A percentile compares a stretch with the other conserved stretches of the same genome.
phyloP scores from a whole-genome alignment of 2,329 filamentous ascomycete species.

The Fusarium metavorans region DNA sequence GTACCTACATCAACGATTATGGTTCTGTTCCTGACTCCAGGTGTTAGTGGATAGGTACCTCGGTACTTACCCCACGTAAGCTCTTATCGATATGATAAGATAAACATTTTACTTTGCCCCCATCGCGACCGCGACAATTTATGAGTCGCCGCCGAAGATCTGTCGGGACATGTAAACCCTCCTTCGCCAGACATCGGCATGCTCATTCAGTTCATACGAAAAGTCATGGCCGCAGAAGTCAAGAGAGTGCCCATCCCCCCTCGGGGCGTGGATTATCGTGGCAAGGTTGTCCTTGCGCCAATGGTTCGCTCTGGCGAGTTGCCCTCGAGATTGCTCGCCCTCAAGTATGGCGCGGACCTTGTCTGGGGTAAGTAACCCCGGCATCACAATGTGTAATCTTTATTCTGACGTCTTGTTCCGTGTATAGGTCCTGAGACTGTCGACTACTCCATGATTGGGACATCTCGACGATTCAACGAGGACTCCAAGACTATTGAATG shows the following conservation, averaged over 20 bases:
- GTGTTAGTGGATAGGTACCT: not conserved
- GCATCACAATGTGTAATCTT: not conserved
- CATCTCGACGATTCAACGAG: slow-evolving; percentile 80
- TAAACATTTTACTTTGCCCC: slow-evolving; percentile 38
- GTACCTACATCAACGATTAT: not conserved
- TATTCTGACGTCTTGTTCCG: slow-evolving; percentile 3
- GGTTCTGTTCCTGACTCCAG: no score
- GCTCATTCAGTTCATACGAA: slow-evolving; percentile 53
- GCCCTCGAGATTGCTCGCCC: slow-evolving; percentile 86
- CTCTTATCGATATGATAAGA: slow-evolving; percentile 38
- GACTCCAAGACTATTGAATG: slow-evolving; percentile 86
- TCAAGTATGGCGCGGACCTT: slow-evolving; percentile 95
- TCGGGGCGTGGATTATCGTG: slow-evolving; percentile 92
- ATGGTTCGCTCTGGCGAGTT: slow-evolving; percentile 99
- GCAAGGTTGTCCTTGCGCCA: slow-evolving; percentile 93
- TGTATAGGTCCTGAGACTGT: slow-evolving; percentile 87
- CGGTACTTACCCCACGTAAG: not conserved
- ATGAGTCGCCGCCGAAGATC: slow-evolving; percentile 13
- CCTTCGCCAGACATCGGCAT: slow-evolving; percentile 41
- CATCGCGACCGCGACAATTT: slow-evolving; percentile 27
- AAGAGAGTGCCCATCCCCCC: slow-evolving; percentile 85
- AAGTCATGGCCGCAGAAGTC: slow-evolving; percentile 68
- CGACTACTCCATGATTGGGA: slow-evolving; percentile 91
- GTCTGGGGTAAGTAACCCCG: slow-evolving; percentile 81
- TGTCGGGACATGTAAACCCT: slow-evolving; percentile 7